These are phyloP conservation scores for Proliferodiscus dingleyae DNA, from an alignment of 2,329 filamentous ascomycete species.

Conservation along the genomic window DNA sequence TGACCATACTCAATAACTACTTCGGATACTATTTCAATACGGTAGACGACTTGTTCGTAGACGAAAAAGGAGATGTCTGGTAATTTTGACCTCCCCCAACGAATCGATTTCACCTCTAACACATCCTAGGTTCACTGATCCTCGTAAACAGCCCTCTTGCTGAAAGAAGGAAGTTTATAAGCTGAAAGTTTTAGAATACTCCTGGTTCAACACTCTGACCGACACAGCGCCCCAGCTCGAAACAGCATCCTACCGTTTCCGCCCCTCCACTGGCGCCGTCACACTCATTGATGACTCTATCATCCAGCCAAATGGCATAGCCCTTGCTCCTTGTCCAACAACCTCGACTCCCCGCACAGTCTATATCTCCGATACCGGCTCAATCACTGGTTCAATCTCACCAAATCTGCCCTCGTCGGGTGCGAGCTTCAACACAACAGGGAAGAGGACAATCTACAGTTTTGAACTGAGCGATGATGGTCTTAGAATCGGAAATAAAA, in stretches of 20 bases:
- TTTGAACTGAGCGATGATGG: conserved; percentile 35
- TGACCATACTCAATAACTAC: conserved; percentile 31
- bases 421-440: conserved; percentile 32
- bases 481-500: conserved; percentile 34
- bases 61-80: conserved; percentile 33
- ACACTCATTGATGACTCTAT: conserved; percentile 37
- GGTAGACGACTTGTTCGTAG: conserved; percentile 35
- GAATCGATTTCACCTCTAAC: too few species aligned
- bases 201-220: conserved; percentile 32
- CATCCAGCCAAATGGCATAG: conserved; percentile 38
- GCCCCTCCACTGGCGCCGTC: conserved; percentile 31
- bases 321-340: conserved; percentile 32
- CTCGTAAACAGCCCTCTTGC: too few species aligned
- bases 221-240: conserved; percentile 34
- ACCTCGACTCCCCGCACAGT: conserved; percentile 11
- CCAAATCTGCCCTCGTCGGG: conserved; percentile 26
- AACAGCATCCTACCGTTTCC: conserved; percentile 37
- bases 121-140: too few species aligned
- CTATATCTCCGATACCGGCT: conserved; percentile 38
- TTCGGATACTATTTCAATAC: conserved; percentile 35
- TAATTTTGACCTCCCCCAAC: neutral
- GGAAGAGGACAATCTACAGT: conserved; percentile 35
- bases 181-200: too few species aligned
- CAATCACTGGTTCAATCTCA: conserved; percentile 22
- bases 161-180: too few species aligned